Evolutionary conservation across 139 green algal species (phyloP), one percentile per base, ranked within the genome.

Genomic region (Chloropicon primus): DNA sequence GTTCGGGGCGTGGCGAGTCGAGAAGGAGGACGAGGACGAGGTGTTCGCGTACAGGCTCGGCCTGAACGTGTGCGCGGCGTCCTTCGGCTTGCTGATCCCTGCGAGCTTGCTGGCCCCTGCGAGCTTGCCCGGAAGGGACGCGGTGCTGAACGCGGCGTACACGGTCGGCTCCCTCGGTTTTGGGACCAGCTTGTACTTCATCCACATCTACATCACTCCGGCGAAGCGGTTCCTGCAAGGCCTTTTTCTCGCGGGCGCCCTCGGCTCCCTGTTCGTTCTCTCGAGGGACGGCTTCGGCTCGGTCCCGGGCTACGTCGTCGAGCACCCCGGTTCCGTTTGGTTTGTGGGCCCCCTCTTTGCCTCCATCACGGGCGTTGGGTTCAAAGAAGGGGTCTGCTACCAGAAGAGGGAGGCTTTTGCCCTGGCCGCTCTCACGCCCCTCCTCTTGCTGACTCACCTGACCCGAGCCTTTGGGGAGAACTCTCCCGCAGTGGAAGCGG

Each of bases 141-240:
- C 17, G 25, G 72, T 28, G 5, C 25, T 75, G 72, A 17, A 17
- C 25, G 72, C 72, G 72, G 25, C 5, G 5, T 75, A 28, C 25
- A 17, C 25, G 1, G 41, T 78, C n/a, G 91, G 86, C 5, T 78
- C 74, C 24, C 77, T 28, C 2, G 88, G 83, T 17, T 76, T 98
- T 25, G 93, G 90, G 0, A 71, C 87, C 1, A 91, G 90, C 3
- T 80, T 97, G 25, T 26, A 86, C 2, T 85, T 95, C 1, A 93
- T 98, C 25, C 94, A 98, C 84, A 95, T 98, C 72, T 98, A 98
- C 80, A 80, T 96, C 0, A 84, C 84, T 0, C 80, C 85, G 0
- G 76, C 97, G 1, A 98, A 97, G 82, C 77, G 79, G 0, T 81
- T 87, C 2, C 72, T 97, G 25, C 90, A 96, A 82, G 41, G 41